A percentile compares a stretch with the other conserved stretches of the same genome.
phyloP scores from a whole-genome alignment of 805 yeast species.

The Candida yuanshanica region DNA sequence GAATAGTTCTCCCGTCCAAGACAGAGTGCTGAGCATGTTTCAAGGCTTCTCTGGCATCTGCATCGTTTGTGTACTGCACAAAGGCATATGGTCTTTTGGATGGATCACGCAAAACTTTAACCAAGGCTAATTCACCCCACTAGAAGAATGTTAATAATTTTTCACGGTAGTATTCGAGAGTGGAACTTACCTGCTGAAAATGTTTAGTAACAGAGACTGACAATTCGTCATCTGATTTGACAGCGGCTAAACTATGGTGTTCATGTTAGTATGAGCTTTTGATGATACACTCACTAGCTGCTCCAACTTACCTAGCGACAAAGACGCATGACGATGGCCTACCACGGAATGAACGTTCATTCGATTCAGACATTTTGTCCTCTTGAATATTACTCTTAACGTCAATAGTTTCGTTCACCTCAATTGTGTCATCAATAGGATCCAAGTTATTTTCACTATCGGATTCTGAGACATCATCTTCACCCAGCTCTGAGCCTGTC shows the following conservation, averaged over 20 bases:
- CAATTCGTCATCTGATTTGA: slow-evolving; percentile 63
- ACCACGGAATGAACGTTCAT: slow-evolving; percentile 33
- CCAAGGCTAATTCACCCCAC: slow-evolving; percentile 68
- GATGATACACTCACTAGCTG: not conserved
- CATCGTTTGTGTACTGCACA: slow-evolving; percentile 74
- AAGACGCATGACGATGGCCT: slow-evolving; percentile 84
- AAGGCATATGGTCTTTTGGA: slow-evolving; percentile 86
- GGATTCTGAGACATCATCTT: slow-evolving; percentile 12
- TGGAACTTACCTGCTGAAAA: slow-evolving; percentile 39
- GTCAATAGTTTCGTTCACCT: slow-evolving; percentile 14
- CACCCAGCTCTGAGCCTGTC: not conserved
- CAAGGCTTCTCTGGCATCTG: slow-evolving; percentile 65
- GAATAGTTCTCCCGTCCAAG: slow-evolving; percentile 67
- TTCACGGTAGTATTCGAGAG: not conserved
- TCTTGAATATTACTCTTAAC: slow-evolving; percentile 17
- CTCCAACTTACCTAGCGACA: slow-evolving; percentile 52
- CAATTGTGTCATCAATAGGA: slow-evolving; percentile 10
- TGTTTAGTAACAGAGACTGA: slow-evolving; percentile 62
- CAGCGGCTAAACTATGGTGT: slow-evolving; percentile 50
- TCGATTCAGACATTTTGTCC: not conserved
- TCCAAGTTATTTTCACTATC: slow-evolving; percentile 19
- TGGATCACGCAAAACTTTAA: slow-evolving; percentile 79
- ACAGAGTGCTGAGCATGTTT: slow-evolving; percentile 60
- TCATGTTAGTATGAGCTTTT: slow-evolving; percentile 1
- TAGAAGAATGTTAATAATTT: slow-evolving; percentile 9